Evolutionary conservation across 2,329 filamentous ascomycete genomes (phyloP), one percentile per base, ranked within the genome.

Genomic region (Microcyclosporella mali): DNA sequence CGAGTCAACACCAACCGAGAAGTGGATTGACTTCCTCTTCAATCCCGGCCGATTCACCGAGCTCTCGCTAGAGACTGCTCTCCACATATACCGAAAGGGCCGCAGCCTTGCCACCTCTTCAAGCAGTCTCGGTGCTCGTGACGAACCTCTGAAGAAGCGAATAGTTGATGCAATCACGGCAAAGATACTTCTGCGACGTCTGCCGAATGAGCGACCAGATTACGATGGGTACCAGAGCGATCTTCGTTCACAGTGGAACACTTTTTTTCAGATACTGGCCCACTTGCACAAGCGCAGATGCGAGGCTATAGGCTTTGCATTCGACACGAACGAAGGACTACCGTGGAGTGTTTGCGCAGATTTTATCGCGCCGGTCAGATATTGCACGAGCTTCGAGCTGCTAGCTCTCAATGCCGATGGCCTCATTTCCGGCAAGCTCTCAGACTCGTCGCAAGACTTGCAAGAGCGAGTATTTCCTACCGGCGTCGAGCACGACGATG

Each of bases 321-420:
- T 86, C 42, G 92, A 97, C 57, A 64, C 75, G 1, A 73, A 78
- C 36, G 74, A 76, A 8, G 81, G 83, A 37, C 77, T 89, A 69
- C 78, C 87, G 1, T 95, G 88, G 88, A 75, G 94, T 35, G 74
- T 94, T 3, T 84, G 88, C 56, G 81, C 89, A 1, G 89, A 95
- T 64, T 80, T 84, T 25, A 72, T 94, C 37, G 84, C 86, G 3
- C 81, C 85, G 2, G 75, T 97, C 39, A 77, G 90, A 49, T 79
- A 84, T 56, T 94, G 86, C 67, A 92, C 82, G 61, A 73, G 76
- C 36, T 69, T 90, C 12, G 92, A 98, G 64, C 70, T 80, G 4
- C 73, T 94, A 9, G 77, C 77, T 51, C 75, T 89, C 56, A 95
- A 94, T 55, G 19, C 25, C 12, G 33, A 47, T 19, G 32, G 17